Evolutionary conservation across 2,329 filamentous ascomycete species (phyloP).

Genomic region (Phialophora macrospora): DNA sequence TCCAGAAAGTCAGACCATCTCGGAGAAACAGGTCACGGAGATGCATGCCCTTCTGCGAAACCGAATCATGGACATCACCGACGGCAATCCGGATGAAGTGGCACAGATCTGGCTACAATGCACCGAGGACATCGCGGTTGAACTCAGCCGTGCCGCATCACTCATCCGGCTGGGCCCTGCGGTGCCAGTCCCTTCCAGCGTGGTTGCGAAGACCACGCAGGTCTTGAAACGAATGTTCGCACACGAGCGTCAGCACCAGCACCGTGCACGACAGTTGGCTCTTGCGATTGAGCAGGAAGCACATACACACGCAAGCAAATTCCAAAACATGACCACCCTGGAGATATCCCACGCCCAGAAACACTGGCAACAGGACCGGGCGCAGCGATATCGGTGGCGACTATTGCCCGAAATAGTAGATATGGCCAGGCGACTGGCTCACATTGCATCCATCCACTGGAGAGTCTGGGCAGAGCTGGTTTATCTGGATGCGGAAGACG

Average conservation of each 20-base stretch:
- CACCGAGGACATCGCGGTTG: slow-evolving; percentile 48
- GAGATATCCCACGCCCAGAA: slow-evolving; percentile 53
- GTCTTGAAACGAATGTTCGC: slow-evolving; percentile 17
- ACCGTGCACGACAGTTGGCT: slow-evolving; percentile 10
- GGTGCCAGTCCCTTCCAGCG: slow-evolving; percentile 33
- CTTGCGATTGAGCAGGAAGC: slow-evolving; percentile 42
- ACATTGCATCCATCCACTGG: slow-evolving; percentile 87
- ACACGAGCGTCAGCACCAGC: slow-evolving; percentile 13
- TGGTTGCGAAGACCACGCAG: slow-evolving; percentile 13
- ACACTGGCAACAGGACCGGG: slow-evolving; percentile 36
- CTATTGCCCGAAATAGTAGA: slow-evolving; percentile 45
- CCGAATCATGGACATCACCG: slow-evolving; percentile 46
- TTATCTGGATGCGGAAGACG: slow-evolving; percentile 53
- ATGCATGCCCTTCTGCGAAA: slow-evolving; percentile 36
- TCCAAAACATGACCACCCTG: slow-evolving; percentile 49
- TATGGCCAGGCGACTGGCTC: slow-evolving; percentile 77
- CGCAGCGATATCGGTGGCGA: slow-evolving; percentile 33
- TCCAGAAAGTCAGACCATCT: slow-evolving; percentile 17
- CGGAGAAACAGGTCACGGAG: slow-evolving; percentile 41
- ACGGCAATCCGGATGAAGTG: slow-evolving; percentile 20
- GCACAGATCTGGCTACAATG: slow-evolving; percentile 46
- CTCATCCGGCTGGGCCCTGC: slow-evolving; percentile 42
- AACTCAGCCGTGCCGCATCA: slow-evolving; percentile 49
- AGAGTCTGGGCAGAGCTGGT: slow-evolving; percentile 80
- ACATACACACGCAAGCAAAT: slow-evolving; percentile 43